These are phyloP conservation scores for Daldinia loculata DNA, from an alignment of 495 filamentous ascomycete species.

Conservation along the genomic window DNA sequence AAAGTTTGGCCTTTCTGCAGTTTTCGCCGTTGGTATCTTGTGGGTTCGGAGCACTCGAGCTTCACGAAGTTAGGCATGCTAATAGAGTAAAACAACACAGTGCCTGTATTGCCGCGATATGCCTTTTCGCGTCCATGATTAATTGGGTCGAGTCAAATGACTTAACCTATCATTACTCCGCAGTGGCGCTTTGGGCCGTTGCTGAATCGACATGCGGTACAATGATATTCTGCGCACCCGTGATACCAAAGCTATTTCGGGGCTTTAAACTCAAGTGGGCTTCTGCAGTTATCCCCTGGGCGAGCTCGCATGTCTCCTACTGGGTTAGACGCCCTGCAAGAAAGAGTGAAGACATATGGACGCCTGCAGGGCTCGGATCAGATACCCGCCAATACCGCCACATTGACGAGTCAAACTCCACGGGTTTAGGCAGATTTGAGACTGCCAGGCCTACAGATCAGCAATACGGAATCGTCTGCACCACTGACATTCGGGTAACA, in stretches of 20 bases:
- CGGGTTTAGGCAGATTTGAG: background rate
- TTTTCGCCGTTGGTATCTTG: background rate
- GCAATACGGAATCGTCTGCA: background rate
- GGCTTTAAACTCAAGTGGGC: background rate
- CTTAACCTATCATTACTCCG: background rate
- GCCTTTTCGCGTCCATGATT: background rate
- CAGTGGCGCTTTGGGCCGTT: background rate
- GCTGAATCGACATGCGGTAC: background rate
- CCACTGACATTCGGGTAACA: background rate
- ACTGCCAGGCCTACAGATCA: background rate
- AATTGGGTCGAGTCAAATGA: background rate
- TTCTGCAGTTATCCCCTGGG: background rate
- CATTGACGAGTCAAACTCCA: background rate
- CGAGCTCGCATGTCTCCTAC: background rate
- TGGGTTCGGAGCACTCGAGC: background rate
- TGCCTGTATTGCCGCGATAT: background rate
- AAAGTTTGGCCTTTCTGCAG: background rate
- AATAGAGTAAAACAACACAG: background rate
- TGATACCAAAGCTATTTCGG: background rate
- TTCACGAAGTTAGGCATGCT: background rate
- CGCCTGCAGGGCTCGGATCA: background rate
- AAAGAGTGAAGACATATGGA: background rate
- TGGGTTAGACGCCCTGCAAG: background rate
- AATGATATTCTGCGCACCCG: background rate
- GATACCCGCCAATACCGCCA: background rate